These are phyloP conservation scores for Colletotrichum salicis DNA, from an alignment of 2,329 filamentous ascomycete genomes.

Conservation along the genomic window DNA sequence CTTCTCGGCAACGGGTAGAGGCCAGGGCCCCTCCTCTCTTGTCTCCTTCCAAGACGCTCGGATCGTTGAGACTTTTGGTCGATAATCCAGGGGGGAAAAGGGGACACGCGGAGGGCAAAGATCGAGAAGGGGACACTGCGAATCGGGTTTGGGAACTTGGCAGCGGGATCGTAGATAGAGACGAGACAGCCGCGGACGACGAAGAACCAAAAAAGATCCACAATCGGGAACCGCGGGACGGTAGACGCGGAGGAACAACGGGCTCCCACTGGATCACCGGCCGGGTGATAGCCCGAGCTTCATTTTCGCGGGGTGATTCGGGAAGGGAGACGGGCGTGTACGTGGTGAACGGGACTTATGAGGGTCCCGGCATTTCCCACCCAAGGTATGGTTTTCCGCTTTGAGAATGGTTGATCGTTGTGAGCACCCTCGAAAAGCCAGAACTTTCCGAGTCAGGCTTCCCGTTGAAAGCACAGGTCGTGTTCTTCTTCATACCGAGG, in stretches of 20 bases:
- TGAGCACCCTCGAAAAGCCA: background rate
- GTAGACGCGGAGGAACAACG: conserved; percentile 4
- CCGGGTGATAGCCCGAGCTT: conserved; percentile 10
- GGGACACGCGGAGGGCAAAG: background rate
- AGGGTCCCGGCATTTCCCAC: background rate
- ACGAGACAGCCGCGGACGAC: background rate
- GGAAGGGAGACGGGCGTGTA: background rate
- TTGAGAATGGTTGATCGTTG: background rate
- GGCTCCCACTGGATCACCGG: background rate
- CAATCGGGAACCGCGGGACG: background rate
- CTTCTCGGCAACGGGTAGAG: background rate
- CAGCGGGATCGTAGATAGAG: background rate
- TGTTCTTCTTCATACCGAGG: background rate
- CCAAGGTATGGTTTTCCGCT: too few relatives aligned
- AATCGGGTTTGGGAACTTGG: background rate
- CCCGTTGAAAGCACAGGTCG: too few relatives aligned
- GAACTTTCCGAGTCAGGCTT: conserved; percentile 2
- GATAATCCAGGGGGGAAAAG: background rate
- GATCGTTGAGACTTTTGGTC: background rate
- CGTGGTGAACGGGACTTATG: background rate
- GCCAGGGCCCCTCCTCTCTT: too few relatives aligned
- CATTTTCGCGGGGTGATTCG: background rate
- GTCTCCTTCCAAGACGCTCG: too few relatives aligned
- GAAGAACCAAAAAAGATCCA: background rate
- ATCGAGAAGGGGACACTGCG: background rate